Evolutionary conservation across 2,329 filamentous ascomycete species (phyloP).

Genomic region (Ceratocystis colombiana): DNA sequence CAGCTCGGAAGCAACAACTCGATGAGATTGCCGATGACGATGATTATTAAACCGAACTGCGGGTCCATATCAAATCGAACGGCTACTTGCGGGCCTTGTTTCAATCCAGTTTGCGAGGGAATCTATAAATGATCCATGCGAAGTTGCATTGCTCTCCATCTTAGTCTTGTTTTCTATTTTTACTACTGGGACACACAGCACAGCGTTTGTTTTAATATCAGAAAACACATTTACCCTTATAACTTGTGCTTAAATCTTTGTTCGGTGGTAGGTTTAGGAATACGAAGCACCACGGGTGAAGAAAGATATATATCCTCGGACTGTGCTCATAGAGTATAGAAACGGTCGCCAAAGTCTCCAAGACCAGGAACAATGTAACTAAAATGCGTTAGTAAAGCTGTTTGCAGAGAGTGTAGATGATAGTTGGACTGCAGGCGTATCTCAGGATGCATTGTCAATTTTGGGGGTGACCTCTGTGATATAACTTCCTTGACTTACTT

Average conservation of each 20-base stretch:
- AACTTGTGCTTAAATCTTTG: not conserved
- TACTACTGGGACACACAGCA: constrained; percentile 16
- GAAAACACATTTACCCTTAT: not conserved
- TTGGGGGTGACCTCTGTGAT: not conserved
- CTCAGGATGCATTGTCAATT: not conserved
- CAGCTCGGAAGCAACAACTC: constrained; percentile 20
- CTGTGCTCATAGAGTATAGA: constrained; percentile 54
- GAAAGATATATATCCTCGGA: not conserved
- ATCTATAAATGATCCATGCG: not conserved
- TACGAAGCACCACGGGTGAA: no score
- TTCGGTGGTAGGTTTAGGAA: no score
- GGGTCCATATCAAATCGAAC: not conserved
- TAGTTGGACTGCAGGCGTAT: not conserved
- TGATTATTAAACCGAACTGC: constrained; percentile 15
- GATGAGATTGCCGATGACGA: constrained; percentile 23
- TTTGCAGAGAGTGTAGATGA: not conserved
- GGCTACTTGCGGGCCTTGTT: not conserved
- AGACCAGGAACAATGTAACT: constrained; percentile 93
- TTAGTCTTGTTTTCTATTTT: constrained; percentile 15
- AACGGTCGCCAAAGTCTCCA: constrained; percentile 91
- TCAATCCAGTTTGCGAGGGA: not conserved
- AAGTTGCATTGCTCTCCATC: not conserved
- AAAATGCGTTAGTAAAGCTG: constrained; percentile 13
- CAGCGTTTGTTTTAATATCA: constrained; percentile 13
- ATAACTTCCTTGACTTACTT: constrained; percentile 52